These are phyloP conservation scores for Pythium monospermum DNA, from an alignment of 352 stramenopile genomes.

Conservation along the genomic window DNA sequence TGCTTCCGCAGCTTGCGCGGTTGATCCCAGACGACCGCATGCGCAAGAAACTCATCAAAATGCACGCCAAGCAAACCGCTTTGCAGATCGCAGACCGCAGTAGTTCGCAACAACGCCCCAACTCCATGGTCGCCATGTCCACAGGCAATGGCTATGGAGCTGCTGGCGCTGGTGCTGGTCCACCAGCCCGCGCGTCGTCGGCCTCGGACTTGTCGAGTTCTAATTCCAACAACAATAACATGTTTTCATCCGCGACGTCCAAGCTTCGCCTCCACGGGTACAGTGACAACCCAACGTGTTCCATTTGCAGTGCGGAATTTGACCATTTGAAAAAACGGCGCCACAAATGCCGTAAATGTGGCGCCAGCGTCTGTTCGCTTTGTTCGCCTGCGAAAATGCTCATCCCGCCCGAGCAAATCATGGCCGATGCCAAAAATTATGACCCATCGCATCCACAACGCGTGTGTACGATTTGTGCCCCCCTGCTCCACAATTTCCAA, in stretches of 20 bases:
- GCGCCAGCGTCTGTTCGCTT: conserved; percentile 53
- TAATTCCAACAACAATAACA: conserved; percentile 5
- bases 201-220: conserved; percentile 22
- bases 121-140: conserved; percentile 15
- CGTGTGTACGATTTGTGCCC: conserved; percentile 78
- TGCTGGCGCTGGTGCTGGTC: too few species aligned
- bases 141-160: background rate
- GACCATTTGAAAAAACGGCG: conserved; percentile 63
- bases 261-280: conserved; percentile 36
- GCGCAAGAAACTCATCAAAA: conserved; percentile 66
- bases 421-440: conserved; percentile 50
- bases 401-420: conserved; percentile 63
- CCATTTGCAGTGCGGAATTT: conserved; percentile 74
- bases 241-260: conserved; percentile 20
- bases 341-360: conserved; percentile 75
- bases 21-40: conserved; percentile 77
- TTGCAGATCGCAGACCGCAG: background rate
- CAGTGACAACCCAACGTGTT: conserved; percentile 54
- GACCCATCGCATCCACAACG: conserved; percentile 69
- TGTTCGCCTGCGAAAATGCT: conserved; percentile 75
- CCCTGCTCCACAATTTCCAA: conserved; percentile 71
- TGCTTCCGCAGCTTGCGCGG: conserved; percentile 69
- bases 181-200: conserved; percentile 28
- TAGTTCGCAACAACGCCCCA: conserved; percentile 4
- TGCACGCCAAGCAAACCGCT: conserved; percentile 29